These are phyloP conservation scores for Salicornia ramosissima DNA, from an alignment of 148 eudicot genomes.

Conservation along the genomic window DNA sequence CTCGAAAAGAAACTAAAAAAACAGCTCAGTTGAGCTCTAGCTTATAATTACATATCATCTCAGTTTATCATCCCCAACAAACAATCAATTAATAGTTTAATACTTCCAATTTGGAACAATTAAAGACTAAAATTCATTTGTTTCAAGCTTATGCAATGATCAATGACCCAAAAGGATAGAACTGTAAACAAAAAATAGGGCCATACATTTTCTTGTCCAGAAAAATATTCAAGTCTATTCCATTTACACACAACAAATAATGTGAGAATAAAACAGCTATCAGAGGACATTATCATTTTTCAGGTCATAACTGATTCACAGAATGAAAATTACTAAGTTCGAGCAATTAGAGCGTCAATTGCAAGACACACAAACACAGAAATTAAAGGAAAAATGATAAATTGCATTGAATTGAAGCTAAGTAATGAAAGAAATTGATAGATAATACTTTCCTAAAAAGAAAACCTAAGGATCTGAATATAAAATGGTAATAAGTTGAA, in stretches of 20 bases:
- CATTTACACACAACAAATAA: too few relatives aligned
- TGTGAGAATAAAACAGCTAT: too few relatives aligned
- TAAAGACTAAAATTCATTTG: too few relatives aligned
- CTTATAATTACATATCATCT: not conserved
- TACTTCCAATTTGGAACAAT: not conserved
- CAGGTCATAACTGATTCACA: not conserved
- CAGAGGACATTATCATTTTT: too few relatives aligned
- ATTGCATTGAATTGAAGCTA: not conserved
- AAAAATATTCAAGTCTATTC: too few relatives aligned
- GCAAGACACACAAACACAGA: too few relatives aligned
- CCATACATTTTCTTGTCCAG: too few relatives aligned
- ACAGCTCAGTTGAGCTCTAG: not conserved
- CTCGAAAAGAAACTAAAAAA: not conserved
- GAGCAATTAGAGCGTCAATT: not conserved
- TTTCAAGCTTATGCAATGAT: too few relatives aligned
- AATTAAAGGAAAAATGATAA: constrained; percentile 11
- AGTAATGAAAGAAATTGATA: not conserved
- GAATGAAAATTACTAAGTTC: not conserved
- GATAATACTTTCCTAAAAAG: not conserved
- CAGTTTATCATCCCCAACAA: not conserved
- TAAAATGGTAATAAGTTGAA: not conserved
- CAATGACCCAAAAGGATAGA: too few relatives aligned
- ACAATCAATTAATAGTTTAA: too few relatives aligned
- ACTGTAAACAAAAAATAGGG: too few relatives aligned
- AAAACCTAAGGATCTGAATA: not conserved